A percentile compares a stretch with the other conserved stretches of the same genome.
These are phyloP conservation scores for Sporothrix protearum DNA, from an alignment of 2,329 filamentous ascomycete species.

Conservation along the genomic window DNA sequence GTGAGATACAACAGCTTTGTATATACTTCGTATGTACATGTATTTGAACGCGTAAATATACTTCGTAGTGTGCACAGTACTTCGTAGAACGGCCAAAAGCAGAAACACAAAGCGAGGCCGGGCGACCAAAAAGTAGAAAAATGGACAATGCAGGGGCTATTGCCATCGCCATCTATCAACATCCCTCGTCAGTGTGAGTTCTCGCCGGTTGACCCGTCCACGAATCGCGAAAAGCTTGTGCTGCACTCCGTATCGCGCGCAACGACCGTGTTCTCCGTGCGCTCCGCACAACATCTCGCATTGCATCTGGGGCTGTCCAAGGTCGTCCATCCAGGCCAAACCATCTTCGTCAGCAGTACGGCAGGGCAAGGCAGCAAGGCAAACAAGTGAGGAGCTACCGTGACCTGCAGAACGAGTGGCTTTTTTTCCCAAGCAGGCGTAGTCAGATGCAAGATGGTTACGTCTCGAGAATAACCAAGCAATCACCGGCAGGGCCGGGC, in stretches of 20 bases:
- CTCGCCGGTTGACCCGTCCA: not conserved
- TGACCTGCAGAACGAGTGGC: not conserved
- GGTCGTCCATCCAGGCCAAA: not conserved
- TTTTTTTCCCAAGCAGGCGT: not conserved
- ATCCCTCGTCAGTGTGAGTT: not conserved
- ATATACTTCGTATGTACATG: too few relatives aligned
- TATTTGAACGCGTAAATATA: too few relatives aligned
- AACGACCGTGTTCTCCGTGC: not conserved
- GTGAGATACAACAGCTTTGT: not conserved
- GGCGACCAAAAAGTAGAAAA: not conserved
- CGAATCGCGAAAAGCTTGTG: not conserved
- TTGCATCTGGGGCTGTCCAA: not conserved
- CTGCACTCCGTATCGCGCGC: not conserved
- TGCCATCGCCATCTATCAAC: not conserved
- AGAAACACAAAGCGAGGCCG: not conserved
- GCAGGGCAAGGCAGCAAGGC: not conserved
- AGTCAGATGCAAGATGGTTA: not conserved
- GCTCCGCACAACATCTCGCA: not conserved
- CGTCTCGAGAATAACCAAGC: not conserved
- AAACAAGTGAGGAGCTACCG: not conserved
- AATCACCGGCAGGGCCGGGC: slow-evolving; percentile 1
- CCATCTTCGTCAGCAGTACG: not conserved
- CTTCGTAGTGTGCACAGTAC: too few relatives aligned
- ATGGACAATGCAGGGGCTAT: not conserved
- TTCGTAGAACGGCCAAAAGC: not conserved